phyloP scores from a whole-genome alignment of 257 asterid species.

The Catharanthus roseus region DNA sequence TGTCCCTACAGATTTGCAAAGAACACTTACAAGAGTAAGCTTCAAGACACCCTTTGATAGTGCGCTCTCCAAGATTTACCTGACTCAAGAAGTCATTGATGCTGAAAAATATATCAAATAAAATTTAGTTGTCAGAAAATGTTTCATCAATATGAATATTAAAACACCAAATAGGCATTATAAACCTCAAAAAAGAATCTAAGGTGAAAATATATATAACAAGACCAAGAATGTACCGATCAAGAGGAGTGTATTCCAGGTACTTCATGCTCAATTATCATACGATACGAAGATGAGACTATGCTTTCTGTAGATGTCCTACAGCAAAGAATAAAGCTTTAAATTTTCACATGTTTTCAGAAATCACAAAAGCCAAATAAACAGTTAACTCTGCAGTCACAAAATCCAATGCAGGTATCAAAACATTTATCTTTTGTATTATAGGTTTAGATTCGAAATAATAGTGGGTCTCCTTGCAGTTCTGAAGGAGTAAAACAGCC shows the following conservation, averaged over 20 bases:
- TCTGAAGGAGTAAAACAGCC: background rate
- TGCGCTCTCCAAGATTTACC: conserved; percentile 85
- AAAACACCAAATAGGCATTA: background rate
- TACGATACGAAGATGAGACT: background rate
- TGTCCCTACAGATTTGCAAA: conserved; percentile 1
- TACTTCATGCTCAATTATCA: conserved; percentile 57
- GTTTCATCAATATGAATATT: background rate
- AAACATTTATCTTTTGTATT: background rate
- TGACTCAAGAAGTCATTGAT: conserved; percentile 74
- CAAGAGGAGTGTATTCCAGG: conserved; percentile 85
- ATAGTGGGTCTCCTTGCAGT: too few species aligned
- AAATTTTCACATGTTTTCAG: background rate
- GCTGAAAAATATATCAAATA: conserved; percentile 32
- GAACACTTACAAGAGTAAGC: conserved; percentile 87
- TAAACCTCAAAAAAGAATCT: background rate
- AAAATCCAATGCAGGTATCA: background rate
- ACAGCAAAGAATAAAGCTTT: background rate
- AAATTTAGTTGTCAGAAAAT: background rate
- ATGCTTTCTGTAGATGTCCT: background rate
- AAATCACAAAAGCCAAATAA: background rate
- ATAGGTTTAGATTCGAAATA: background rate
- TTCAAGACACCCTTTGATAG: conserved; percentile 80
- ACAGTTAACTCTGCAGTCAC: background rate
- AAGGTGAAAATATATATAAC: background rate
- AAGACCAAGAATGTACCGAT: conserved; percentile 38